Conservation (phyloP, 345 rosid species). For the Camelina neglecta region DNA sequence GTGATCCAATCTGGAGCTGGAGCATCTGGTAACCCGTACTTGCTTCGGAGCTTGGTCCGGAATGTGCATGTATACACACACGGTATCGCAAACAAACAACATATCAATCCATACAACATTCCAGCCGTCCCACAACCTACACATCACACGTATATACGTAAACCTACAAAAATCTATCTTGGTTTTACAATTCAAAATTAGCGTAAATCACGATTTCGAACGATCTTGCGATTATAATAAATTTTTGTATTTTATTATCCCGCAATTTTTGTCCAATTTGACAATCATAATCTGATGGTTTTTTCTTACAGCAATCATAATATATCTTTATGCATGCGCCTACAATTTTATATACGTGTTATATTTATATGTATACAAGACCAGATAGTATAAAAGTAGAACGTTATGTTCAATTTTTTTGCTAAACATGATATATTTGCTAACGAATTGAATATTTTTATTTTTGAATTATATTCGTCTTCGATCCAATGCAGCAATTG, state of each 20-base stretch:
- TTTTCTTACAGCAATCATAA: not conserved
- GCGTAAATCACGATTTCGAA: not conserved
- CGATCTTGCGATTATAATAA: not conserved
- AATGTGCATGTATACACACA: constrained; percentile 42
- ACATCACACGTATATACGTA: not conserved
- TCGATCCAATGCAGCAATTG: not conserved
- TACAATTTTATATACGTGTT: not conserved
- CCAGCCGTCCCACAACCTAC: constrained; percentile 40
- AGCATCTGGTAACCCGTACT: constrained; percentile 53
- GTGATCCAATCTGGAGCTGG: constrained; percentile 56
- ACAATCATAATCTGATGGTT: not conserved
- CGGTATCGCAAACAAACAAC: constrained; percentile 22
- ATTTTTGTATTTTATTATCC: not conserved
- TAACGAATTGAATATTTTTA: too few species aligned
- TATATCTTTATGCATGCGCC: not conserved
- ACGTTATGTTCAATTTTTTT: not conserved
- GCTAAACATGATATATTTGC: not conserved
- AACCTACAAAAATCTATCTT: not conserved
- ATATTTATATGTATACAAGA: not conserved
- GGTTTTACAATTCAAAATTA: not conserved
- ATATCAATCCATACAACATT: constrained; percentile 40
- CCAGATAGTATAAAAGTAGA: not conserved
- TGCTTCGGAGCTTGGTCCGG: constrained; percentile 51
- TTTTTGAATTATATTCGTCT: too few species aligned
- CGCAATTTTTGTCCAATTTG: not conserved